Evolutionary conservation across 257 asterid genomes (phyloP).

Genomic region (Salvia splendens): DNA sequence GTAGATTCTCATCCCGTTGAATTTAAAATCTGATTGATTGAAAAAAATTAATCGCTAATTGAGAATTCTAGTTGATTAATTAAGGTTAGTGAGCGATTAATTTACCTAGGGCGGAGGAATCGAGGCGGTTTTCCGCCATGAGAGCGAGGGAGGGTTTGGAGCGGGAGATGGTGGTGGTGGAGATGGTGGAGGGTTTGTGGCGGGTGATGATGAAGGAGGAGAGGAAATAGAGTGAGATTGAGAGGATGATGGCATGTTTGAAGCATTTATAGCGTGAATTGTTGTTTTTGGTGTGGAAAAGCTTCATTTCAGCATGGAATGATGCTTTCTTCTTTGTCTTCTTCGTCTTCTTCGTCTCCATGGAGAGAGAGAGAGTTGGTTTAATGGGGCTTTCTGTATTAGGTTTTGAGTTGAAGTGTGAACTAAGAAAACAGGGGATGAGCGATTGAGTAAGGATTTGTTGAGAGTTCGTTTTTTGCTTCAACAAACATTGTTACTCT

Average conservation of each 20-base stretch:
- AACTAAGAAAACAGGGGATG: conserved; percentile 46
- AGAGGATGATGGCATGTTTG: conserved; percentile 76
- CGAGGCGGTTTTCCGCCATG: conserved; percentile 40
- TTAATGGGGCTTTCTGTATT: conserved; percentile 50
- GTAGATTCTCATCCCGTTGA: conserved; percentile 63
- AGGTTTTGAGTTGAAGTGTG: conserved; percentile 51
- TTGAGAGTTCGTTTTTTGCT: conserved; percentile 56
- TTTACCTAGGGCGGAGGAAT: conserved; percentile 24
- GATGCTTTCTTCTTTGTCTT: conserved; percentile 61
- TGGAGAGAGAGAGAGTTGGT: conserved; percentile 38
- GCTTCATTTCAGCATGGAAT: conserved; percentile 70
- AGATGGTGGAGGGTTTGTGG: conserved; percentile 41
- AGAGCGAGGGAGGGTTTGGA: conserved; percentile 67
- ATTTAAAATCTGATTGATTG: conserved; percentile 1
- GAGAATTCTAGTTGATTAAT: background rate
- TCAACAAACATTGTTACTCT: conserved; percentile 31
- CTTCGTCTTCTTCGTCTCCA: conserved; percentile 6
- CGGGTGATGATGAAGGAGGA: conserved; percentile 59
- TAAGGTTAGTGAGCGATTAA: background rate
- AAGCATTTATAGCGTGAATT: conserved; percentile 47
- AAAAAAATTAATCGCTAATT: no score
- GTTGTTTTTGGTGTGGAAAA: conserved; percentile 34
- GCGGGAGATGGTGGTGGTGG: conserved; percentile 47
- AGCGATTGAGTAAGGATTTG: conserved; percentile 38
- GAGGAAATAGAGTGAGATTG: conserved; percentile 56